Conservation (phyloP, 441 rosid genomes). For the Corymbia calophylla region DNA sequence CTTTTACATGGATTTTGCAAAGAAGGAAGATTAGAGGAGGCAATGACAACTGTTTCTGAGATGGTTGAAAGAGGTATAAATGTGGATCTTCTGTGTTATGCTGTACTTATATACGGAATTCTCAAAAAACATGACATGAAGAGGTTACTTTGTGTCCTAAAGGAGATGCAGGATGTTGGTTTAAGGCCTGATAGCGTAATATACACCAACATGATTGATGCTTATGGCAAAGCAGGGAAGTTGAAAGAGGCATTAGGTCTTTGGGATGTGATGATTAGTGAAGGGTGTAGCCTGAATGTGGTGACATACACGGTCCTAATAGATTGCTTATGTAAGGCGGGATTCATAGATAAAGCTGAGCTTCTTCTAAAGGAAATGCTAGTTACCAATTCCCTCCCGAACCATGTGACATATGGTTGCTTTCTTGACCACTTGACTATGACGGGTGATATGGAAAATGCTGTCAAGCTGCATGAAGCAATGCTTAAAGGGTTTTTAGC, state of each 20-base stretch:
- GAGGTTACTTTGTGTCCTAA: conserved; percentile 39
- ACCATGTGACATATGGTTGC: conserved; percentile 74
- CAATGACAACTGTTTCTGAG: conserved; percentile 47
- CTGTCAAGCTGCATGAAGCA: conserved; percentile 54
- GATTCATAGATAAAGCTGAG: conserved; percentile 62
- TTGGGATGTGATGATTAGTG: conserved; percentile 69
- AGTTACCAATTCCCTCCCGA: conserved; percentile 34
- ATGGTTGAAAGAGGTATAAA: conserved; percentile 68
- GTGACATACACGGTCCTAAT: conserved; percentile 79
- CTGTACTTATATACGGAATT: conserved; percentile 73
- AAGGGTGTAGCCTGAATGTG: conserved; percentile 64
- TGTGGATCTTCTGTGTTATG: conserved; percentile 78
- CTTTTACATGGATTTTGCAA: conserved; percentile 71
- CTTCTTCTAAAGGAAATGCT: conserved; percentile 55
- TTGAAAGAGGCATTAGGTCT: conserved; percentile 51
- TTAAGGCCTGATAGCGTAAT: conserved; percentile 67
- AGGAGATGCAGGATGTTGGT: conserved; percentile 58
- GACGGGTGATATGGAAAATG: conserved; percentile 63
- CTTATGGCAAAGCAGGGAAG: conserved; percentile 63
- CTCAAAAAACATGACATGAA: conserved; percentile 45
- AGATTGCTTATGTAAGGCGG: conserved; percentile 75
- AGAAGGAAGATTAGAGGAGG: conserved; percentile 73
- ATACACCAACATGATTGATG: conserved; percentile 81
- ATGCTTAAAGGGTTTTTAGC: conserved; percentile 60
- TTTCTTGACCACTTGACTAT: conserved; percentile 62